Percentiles rank a stretch among this genome's conserved stretches.
phyloP scores from a whole-genome alignment of 2,329 filamentous ascomycete species.

The Fusarium oxysporum region DNA sequence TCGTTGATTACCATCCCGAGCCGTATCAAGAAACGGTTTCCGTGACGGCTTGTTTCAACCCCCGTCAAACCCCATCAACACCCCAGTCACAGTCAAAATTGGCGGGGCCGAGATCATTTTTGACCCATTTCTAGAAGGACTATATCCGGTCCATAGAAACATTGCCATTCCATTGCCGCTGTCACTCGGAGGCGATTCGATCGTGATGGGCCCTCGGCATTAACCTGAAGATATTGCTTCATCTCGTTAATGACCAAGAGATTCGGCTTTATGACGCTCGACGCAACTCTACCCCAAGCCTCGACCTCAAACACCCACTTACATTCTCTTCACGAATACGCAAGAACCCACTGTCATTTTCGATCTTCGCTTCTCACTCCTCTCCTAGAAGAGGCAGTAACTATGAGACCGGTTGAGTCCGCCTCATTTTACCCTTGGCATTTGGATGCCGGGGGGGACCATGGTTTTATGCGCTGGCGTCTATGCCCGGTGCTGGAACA shows the following conservation, averaged over 20 bases:
- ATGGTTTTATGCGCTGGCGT: conserved; percentile 25
- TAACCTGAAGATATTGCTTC: conserved; percentile 20
- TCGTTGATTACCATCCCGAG: conserved; percentile 25
- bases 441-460: conserved; percentile 4
- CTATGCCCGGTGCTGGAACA: conserved; percentile 26
- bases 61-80: conserved; percentile 22
- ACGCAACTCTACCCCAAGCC: background rate
- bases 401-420: conserved; percentile 24
- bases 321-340: conserved; percentile 26
- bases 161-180: background rate
- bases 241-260: conserved; percentile 20
- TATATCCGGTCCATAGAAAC: conserved; percentile 6
- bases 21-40: conserved; percentile 30
- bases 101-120: conserved; percentile 36
- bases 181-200: conserved; percentile 2
- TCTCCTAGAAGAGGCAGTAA: conserved; percentile 27
- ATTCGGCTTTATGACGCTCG: conserved; percentile 1
- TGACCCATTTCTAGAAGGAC: conserved; percentile 26
- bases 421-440: conserved; percentile 19
- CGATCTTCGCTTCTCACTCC: conserved; percentile 32
- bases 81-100: conserved; percentile 22
- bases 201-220: conserved; percentile 30
- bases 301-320: background rate
- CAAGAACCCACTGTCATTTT: conserved; percentile 24
- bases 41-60: conserved; percentile 41